Evolutionary conservation across 169 alveolate genomes (phyloP).

Genomic region (Perkinsus olseni): DNA sequence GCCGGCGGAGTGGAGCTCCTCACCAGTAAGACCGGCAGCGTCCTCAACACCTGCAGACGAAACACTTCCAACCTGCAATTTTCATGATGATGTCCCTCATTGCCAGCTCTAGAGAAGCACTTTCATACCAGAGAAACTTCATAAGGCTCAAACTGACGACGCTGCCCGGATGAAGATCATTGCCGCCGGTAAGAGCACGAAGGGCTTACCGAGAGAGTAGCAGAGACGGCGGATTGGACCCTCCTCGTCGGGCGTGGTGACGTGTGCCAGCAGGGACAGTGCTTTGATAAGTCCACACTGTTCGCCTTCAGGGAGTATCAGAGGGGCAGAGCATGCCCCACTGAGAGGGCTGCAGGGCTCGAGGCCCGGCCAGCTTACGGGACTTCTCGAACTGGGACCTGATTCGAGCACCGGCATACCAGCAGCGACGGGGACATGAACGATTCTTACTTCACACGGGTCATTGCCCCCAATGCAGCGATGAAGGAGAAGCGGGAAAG

Average conservation of each 20-base stretch:
- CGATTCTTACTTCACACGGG: constrained; percentile 62
- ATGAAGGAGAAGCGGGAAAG: constrained; percentile 93
- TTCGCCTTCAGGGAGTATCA: constrained; percentile 99
- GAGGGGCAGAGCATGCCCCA: constrained; percentile 99
- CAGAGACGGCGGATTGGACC: constrained; percentile 35
- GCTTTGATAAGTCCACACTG: constrained; percentile 97
- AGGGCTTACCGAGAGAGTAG: constrained; percentile 4
- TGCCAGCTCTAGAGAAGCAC: too few species aligned
- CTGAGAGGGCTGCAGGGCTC: constrained; percentile 97
- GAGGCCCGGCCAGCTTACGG: constrained; percentile 94
- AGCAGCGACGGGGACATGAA: constrained; percentile 15
- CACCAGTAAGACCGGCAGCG: constrained; percentile 52
- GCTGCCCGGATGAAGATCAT: too few species aligned
- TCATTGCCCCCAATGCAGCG: constrained; percentile 91
- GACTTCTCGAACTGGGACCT: constrained; percentile 79
- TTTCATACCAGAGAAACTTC: too few species aligned
- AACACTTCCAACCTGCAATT: neutral
- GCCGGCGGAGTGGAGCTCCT: constrained; percentile 50
- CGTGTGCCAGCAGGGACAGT: constrained; percentile 93
- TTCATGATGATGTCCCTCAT: neutral
- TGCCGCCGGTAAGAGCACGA: too few species aligned
- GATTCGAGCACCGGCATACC: constrained; percentile 77
- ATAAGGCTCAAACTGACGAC: too few species aligned
- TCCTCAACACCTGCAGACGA: constrained; percentile 72
- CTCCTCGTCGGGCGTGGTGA: constrained; percentile 90